Base-by-base conservation (phyloP, 495 filamentous ascomycete species). In the Aspergillus funiculosus region DNA sequence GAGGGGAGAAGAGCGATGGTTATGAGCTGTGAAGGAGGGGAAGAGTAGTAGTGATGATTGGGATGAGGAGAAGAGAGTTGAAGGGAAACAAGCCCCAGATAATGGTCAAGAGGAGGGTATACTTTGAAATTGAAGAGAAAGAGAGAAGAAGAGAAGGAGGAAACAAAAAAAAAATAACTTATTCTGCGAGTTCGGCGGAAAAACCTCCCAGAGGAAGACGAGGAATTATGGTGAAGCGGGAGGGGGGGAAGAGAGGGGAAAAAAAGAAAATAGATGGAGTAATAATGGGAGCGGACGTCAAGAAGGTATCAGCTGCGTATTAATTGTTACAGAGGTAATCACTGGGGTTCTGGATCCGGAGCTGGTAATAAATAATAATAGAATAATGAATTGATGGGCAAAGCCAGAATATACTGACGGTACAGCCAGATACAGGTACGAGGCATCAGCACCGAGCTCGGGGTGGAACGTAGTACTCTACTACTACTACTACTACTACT, bases 101-200 rank as follows among this genome's bases (percentile, higher is more conserved):
- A 59, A 62, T 54, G 55, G 58, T 57, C 61, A 61, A 61, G 59
- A 24, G 27, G 38, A n/a, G 20, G 57, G 60, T 67, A 67, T 57
- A 65, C 53, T 47, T 60, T 43, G 29, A 35, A 40, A 44, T 24
- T 40, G 44, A 29, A 39, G 39, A 50, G 47, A 21, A 39, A 24
- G 28, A 11, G 21, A 19, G 25, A 27, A 38, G 43, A 48, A 28
- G 28, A 22, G 32, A 28, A 19, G 42, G 29, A 22, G 35, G 26
- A 46, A 40, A 45, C 26, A 21, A 26, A 34, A 46, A 31, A 18
- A 45, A 24, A 45, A 47, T 30, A 26, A 43, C 28, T 48, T 44
- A 18, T n/a, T 43, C 26, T 39, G 50, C 45, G 44, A 46, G 38
- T 28, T 44, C 43, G 50, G 26, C 39, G 32, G 34, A 26, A 21